Conservation (phyloP, 2,329 filamentous ascomycete genomes). For the Alternaria novae-zelandiae region DNA sequence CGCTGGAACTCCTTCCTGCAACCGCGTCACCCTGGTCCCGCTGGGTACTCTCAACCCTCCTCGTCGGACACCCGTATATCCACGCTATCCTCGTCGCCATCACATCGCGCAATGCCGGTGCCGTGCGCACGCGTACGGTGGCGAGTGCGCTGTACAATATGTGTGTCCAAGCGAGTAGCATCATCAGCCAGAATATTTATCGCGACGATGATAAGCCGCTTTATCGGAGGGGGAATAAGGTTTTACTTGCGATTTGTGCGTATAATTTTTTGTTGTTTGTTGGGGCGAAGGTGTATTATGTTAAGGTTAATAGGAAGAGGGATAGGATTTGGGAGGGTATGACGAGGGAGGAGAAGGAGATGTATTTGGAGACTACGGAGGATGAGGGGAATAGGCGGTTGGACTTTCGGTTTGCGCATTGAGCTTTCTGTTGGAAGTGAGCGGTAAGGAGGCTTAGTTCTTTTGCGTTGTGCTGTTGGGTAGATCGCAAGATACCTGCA, state of each 20-base stretch:
- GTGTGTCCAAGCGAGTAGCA: conserved; percentile 40
- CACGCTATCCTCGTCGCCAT: conserved; percentile 54
- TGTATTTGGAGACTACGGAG: conserved; percentile 44
- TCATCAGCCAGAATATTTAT: conserved; percentile 57
- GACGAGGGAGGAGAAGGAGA: conserved; percentile 43
- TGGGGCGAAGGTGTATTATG: conserved; percentile 61
- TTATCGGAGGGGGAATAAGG: conserved; percentile 62
- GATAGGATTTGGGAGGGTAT: conserved; percentile 41
- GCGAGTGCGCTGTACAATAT: conserved; percentile 54
- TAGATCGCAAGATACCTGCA: not conserved
- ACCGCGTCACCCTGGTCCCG: conserved; percentile 47
- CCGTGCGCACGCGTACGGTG: conserved; percentile 53
- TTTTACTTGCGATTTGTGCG: conserved; percentile 58
- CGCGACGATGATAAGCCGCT: conserved; percentile 57
- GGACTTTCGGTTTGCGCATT: conserved; percentile 18
- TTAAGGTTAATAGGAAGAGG: conserved; percentile 55
- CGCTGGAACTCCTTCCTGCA: conserved; percentile 42
- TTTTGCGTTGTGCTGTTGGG: not conserved
- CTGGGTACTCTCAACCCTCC: conserved; percentile 47
- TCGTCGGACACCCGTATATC: conserved; percentile 53
- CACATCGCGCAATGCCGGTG: conserved; percentile 51
- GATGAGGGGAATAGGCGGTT: conserved; percentile 48
- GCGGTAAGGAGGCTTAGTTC: not conserved
- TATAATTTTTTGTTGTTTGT: conserved; percentile 60
- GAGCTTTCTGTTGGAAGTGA: not conserved